Evolutionary conservation across 805 yeast species (phyloP), one percentile per base, ranked within the genome.

Genomic region (Ogataea degrootiae): DNA sequence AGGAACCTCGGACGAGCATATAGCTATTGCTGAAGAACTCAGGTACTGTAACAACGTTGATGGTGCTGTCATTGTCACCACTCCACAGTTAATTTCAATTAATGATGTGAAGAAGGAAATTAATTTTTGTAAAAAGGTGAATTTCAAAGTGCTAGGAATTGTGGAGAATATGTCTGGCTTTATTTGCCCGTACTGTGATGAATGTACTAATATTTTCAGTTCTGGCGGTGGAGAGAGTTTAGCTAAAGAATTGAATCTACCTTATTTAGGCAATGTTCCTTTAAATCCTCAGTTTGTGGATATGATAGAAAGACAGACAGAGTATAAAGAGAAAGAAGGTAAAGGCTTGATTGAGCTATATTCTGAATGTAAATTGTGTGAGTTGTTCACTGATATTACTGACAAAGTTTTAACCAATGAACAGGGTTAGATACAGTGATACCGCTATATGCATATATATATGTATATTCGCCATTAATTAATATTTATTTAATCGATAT

Each of bases 1-100:
- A 0, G 99, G 99, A 0, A 94, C 99, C 0, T 86, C 96, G 0
- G 99, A 94, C 66, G 99, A 94, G 64, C 99, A 94, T 64, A 94
- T 94, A 36, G 90, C 97, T 4, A 85, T 95, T 36, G 97, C 97
- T 5, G 98, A 94, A 61, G 96, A 90, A 65, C 73, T 94, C 37
- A 69, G 85, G 47, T 76, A 69, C 62, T 67, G 72, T 54, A 82
- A 82, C 1, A 74, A 75, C 26, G 89, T 92, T 2, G 96, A 89
- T 57, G 98, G 98, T 0, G 97, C 97, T 1, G 83, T 94, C 0
- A 79, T 94, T 2, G 99, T 94, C 6, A 94, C 99, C 0, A 94
- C 99, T 0, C 99, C 99, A 1, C 99, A 94, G 61, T 79, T 80
- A 53, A 92, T 94, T 6, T 90, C 97, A 5, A 82, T 94, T 4